These are phyloP conservation scores for Parmelia sp. DNA, from an alignment of 495 filamentous ascomycete genomes.

Conservation along the genomic window DNA sequence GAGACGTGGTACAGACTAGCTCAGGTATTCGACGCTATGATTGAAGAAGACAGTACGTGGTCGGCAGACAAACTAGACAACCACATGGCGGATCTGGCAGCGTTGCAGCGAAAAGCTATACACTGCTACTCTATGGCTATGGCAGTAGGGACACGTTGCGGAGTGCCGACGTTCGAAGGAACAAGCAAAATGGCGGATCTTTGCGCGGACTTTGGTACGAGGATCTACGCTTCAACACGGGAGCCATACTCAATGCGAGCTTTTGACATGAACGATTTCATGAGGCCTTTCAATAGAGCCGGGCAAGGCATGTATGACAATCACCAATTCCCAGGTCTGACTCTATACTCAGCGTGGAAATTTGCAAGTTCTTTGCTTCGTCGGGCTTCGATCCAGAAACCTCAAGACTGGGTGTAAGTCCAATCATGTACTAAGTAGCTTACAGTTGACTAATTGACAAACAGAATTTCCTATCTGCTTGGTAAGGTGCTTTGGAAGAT, in stretches of 20 bases:
- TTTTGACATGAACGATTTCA: conserved; percentile 66
- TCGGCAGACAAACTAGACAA: conserved; percentile 94
- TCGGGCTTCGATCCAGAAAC: conserved; percentile 64
- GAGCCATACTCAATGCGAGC: conserved; percentile 87
- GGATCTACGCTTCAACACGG: conserved; percentile 84
- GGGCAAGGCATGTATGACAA: conserved; percentile 68
- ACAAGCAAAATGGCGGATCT: conserved; percentile 68
- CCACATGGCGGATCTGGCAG: conserved; percentile 64
- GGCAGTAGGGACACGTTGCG: conserved; percentile 59
- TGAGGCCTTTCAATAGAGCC: conserved; percentile 61
- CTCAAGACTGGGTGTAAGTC: conserved; percentile 78
- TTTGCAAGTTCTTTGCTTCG: conserved; percentile 75
- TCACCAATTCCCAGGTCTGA: conserved; percentile 65
- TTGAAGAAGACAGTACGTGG: conserved; percentile 92
- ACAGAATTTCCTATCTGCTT: conserved; percentile 62
- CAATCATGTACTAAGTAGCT: neutral
- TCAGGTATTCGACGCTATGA: conserved; percentile 82
- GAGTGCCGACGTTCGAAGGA: conserved; percentile 56
- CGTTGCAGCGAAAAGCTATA: conserved; percentile 74
- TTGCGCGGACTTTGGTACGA: conserved; percentile 82
- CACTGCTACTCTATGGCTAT: conserved; percentile 91
- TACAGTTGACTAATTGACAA: neutral
- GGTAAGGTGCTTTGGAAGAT: conserved; percentile 97
- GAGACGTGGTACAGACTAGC: conserved; percentile 94
- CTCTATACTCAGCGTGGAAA: conserved; percentile 73